These are phyloP conservation scores for Phytophthora constricta DNA, from an alignment of 352 stramenopile species.

Conservation along the genomic window DNA sequence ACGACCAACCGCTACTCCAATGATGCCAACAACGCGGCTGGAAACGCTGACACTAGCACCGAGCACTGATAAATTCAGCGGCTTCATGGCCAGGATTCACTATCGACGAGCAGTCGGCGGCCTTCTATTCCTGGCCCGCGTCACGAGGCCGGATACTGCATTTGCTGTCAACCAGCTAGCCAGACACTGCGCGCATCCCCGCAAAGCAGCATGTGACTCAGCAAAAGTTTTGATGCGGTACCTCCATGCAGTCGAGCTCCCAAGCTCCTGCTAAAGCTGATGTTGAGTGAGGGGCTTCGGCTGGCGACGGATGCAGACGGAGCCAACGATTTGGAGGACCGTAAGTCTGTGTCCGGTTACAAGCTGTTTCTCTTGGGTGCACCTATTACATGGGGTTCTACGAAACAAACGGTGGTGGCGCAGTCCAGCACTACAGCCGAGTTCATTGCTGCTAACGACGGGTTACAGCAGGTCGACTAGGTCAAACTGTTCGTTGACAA, in stretches of 20 bases:
- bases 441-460: slow-evolving; percentile 3
- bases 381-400: slow-evolving; percentile 15
- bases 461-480: not conserved
- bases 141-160: not conserved
- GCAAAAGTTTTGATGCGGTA: slow-evolving; percentile 3
- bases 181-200: not conserved
- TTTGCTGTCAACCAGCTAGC: slow-evolving; percentile 10
- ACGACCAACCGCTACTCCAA: not conserved
- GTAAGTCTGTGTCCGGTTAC: slow-evolving; percentile 27
- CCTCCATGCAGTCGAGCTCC: not conserved
- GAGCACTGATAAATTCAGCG: not conserved
- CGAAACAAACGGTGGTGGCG: slow-evolving; percentile 32
- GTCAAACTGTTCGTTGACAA: slow-evolving; percentile 4
- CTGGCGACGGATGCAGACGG: slow-evolving; percentile 28
- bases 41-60: not conserved
- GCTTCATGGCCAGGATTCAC: not conserved
- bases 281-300: too few species aligned
- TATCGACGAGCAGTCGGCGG: not conserved
- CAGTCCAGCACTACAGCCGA: slow-evolving; percentile 22
- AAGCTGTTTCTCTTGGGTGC: slow-evolving; percentile 20
- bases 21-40: slow-evolving; percentile 5
- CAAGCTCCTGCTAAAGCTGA: not conserved
- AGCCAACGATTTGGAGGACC: slow-evolving; percentile 16
- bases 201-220: not conserved
- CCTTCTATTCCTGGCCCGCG: not conserved